Base-by-base conservation (phyloP, 2,329 filamentous ascomycete species). In the Dichotomopilus funicola region DNA sequence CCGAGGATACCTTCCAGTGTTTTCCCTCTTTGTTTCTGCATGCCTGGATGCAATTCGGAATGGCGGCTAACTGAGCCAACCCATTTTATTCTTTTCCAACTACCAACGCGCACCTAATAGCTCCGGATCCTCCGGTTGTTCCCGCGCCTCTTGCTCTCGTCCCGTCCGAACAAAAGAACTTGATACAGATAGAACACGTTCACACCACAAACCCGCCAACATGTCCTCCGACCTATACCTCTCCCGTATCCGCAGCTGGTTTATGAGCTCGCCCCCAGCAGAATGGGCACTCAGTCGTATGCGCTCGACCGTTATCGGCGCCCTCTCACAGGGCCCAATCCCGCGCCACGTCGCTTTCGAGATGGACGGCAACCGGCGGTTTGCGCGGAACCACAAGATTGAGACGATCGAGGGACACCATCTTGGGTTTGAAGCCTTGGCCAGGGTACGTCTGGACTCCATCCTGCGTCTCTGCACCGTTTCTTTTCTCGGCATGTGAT, bases 291-390 rank as follows among this genome's bases (percentile, higher is more conserved):
- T 95, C 58, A 83, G 82, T 57, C 83, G 86, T 65, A 73, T 95
- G 19, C 85, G 90, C 61, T 89, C 95, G 69, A 76, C 96, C 50
- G 79, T 97, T 60, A 94, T 99, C 64, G 89, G 90, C 53, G 88
- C 91, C 49, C 75, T 97, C 53, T 86, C 86, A 67, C 92, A 96
- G 72, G 94, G 94, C 0, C 90, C 91, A 1, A 87, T 99, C 54
- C 94, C 94, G 8, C 86, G 90, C 67, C 94, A 99, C 82, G 83
- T 99, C 58, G 94, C 94, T n/a, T 99, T 99, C 68, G 92, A 96
- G 64, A 99, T 99, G 94, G 94, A 99, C 70, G 94, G 94, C 54
- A 99, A 99, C 73, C 79, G 94, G 66, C 87, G 94, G 46, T 99
- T 95, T 75, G 94, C 94, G 11, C 82, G 89, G 59, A 88, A 80